Conservation (phyloP, 768 basidiomycete species). For the Obba rivulosa region DNA sequence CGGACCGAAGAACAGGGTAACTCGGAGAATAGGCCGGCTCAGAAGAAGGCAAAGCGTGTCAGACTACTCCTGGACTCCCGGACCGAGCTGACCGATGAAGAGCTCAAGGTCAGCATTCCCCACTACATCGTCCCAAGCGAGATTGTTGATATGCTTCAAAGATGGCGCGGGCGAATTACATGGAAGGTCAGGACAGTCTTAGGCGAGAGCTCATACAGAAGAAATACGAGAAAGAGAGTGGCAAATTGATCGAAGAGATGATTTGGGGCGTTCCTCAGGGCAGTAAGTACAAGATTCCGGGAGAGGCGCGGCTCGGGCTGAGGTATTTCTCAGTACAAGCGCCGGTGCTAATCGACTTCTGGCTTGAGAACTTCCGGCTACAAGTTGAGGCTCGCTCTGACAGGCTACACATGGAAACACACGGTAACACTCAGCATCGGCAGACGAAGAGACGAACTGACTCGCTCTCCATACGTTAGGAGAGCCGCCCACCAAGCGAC, state of each 20-base stretch:
- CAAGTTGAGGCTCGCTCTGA: slow-evolving; percentile 62
- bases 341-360: slow-evolving; percentile 63
- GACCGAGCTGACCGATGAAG: slow-evolving; percentile 79
- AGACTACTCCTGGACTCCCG: slow-evolving; percentile 62
- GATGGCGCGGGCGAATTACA: slow-evolving; percentile 62
- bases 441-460: background rate
- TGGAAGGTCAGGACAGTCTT: slow-evolving; percentile 53
- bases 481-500: slow-evolving; percentile 43
- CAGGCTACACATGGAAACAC: slow-evolving; percentile 32
- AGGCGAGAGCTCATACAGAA: slow-evolving; percentile 48
- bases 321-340: slow-evolving; percentile 74
- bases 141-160: slow-evolving; percentile 26
- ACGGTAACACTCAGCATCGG: slow-evolving; percentile 20
- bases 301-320: background rate
- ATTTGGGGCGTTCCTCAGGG: slow-evolving; percentile 62
- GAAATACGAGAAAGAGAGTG: slow-evolving; percentile 49
- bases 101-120: slow-evolving; percentile 52
- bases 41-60: slow-evolving; percentile 42
- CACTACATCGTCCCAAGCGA: background rate
- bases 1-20: background rate
- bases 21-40: slow-evolving; percentile 1
- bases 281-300: slow-evolving; percentile 48
- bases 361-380: slow-evolving; percentile 66
- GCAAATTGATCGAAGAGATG: slow-evolving; percentile 52
- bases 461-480: slow-evolving; percentile 18